Evolutionary conservation across 306 rosid species (phyloP).

Genomic region (Cajanus cajan): DNA sequence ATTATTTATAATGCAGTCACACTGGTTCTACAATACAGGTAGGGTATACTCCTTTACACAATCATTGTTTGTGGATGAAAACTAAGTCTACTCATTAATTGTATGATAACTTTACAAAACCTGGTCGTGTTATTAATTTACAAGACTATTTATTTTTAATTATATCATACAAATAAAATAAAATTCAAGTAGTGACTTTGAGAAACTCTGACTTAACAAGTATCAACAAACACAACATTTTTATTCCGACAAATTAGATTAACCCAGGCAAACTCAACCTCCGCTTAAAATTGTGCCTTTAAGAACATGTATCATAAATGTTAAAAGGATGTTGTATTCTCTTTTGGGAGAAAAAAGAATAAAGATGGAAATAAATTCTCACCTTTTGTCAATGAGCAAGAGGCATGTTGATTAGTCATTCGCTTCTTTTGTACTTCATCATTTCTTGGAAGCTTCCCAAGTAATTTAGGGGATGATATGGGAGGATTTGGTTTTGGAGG

Average conservation of each 20-base stretch:
- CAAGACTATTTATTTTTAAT: neutral
- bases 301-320: neutral
- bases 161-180: neutral
- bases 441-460: slow-evolving; percentile 25
- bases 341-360: neutral
- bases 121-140: neutral
- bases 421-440: slow-evolving; percentile 14
- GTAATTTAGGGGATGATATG: slow-evolving; percentile 18
- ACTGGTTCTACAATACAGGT: neutral
- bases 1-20: neutral
- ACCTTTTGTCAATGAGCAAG: slow-evolving; percentile 43
- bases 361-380: slow-evolving; percentile 3
- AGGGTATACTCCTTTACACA: neutral
- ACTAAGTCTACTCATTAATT: neutral
- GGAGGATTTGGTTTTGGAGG: slow-evolving; percentile 14
- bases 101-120: neutral
- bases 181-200: neutral
- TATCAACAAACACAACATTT: neutral
- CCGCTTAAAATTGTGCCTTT: neutral
- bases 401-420: slow-evolving; percentile 27
- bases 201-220: neutral
- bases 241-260: neutral
- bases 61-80: neutral
- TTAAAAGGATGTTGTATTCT: neutral
- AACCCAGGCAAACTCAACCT: neutral